Conservation (phyloP, 768 basidiomycete genomes). For the Agaricus sinodeliciosus region DNA sequence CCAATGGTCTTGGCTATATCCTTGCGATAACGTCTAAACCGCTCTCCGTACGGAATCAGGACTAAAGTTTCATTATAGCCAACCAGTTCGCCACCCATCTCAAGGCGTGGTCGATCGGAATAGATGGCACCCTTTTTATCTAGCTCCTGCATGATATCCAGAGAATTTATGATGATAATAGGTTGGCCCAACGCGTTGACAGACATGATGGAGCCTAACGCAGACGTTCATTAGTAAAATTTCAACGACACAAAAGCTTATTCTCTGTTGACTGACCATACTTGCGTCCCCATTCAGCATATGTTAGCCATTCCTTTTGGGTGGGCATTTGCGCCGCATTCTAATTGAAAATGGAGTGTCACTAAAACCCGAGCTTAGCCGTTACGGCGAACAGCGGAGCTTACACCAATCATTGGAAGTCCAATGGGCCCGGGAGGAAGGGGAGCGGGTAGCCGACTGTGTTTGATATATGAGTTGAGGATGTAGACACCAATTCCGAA, state of each 20-base stretch:
- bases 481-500: constrained; percentile 15
- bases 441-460: constrained; percentile 17
- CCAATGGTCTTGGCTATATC: constrained; percentile 37
- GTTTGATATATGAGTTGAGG: constrained; percentile 14
- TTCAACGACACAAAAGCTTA: not conserved
- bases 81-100: constrained; percentile 45
- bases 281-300: constrained; percentile 44
- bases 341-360: constrained; percentile 16
- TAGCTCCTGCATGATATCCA: constrained; percentile 35
- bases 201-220: constrained; percentile 30
- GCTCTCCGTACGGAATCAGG: constrained; percentile 34
- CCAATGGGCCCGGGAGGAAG: constrained; percentile 37
- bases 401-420: constrained; percentile 34
- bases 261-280: constrained; percentile 31
- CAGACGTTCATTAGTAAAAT: not conserved
- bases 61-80: constrained; percentile 44
- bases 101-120: constrained; percentile 40
- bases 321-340: constrained; percentile 43
- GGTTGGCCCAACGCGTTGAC: constrained; percentile 37
- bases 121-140: constrained; percentile 42
- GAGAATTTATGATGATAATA: constrained; percentile 44
- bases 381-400: constrained; percentile 6
- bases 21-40: constrained; percentile 38
- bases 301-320: constrained; percentile 39
- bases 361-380: not conserved